phyloP scores from a whole-genome alignment of 768 basidiomycete genomes.

The Suillus placidus region DNA sequence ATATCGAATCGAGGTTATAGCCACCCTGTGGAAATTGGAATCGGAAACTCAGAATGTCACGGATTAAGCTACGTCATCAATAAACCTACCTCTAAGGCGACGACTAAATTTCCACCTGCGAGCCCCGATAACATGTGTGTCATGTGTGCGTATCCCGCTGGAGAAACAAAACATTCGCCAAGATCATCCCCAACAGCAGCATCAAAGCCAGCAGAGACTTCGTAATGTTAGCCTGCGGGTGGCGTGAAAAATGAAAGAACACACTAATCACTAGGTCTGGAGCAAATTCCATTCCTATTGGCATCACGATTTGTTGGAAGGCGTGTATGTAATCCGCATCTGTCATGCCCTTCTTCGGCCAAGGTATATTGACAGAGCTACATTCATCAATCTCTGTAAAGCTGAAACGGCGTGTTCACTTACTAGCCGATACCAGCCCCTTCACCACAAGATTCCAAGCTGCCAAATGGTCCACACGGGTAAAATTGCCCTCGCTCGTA shows the following conservation, averaged over 20 bases:
- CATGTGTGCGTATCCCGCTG: slow-evolving; percentile 96
- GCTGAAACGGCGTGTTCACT: slow-evolving; percentile 34
- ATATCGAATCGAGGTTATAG: slow-evolving; percentile 90
- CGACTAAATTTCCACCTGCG: slow-evolving; percentile 86
- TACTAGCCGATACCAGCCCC: slow-evolving; percentile 86
- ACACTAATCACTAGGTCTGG: slow-evolving; percentile 95
- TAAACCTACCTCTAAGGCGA: slow-evolving; percentile 84
- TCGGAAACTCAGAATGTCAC: slow-evolving; percentile 4
- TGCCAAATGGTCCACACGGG: slow-evolving; percentile 89
- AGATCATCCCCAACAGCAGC: slow-evolving; percentile 92
- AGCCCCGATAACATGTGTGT: slow-evolving; percentile 93
- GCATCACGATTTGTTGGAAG: slow-evolving; percentile 95
- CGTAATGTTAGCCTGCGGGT: background rate
- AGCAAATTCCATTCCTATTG: slow-evolving; percentile 94
- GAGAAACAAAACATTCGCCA: slow-evolving; percentile 89
- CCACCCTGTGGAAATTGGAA: slow-evolving; percentile 66
- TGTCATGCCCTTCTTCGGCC: slow-evolving; percentile 85
- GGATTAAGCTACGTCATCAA: background rate
- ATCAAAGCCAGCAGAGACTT: slow-evolving; percentile 98
- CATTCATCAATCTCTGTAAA: slow-evolving; percentile 15
- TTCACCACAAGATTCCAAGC: slow-evolving; percentile 82
- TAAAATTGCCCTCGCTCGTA: slow-evolving; percentile 93
- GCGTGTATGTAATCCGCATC: slow-evolving; percentile 97
- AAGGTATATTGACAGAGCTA: slow-evolving; percentile 95
- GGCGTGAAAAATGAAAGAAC: slow-evolving; percentile 28